Evolutionary conservation across 2,329 filamentous ascomycete species (phyloP), one percentile per base, ranked within the genome.

Genomic region (Microdochium trichocladiopsis): DNA sequence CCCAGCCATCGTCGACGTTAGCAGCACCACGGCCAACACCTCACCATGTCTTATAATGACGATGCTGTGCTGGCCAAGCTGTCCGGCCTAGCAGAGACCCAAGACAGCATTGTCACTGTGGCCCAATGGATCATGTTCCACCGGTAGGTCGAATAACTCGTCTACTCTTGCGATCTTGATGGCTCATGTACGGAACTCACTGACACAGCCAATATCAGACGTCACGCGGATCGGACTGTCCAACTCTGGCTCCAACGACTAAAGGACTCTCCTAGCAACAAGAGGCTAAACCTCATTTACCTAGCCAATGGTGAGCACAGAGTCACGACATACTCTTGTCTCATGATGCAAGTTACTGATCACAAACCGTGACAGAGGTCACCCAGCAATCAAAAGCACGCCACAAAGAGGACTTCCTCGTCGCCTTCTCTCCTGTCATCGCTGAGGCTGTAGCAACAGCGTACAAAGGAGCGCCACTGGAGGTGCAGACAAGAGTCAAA

Each of bases 61-160:
- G 94, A 99, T 74, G 89, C 91, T 48, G 91, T 99, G 52, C 84
- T 92, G 68, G 90, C 93, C 51, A 96, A 96, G 75, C 86, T 99
- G 51, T 95, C 92, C 28, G 90, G 91, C 43, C 82, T 99, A 56
- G 96, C 96, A 71, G 95, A 99, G 72, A 95, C 91, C 11, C 93
- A 99, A 69, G 94, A 99, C 68, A 95, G 91, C 72, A 97, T 99
- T 65, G 83, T 95, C 55, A 93, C 90, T 33, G 92, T 95, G 56
- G 91, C 94, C 53, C 93, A 97, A 84, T 99, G 95, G 95, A 94
- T 99, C 56, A 95, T 99, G 87, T 99, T 99, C 69, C 93, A 99
- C 73, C 87, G 91, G 91, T 95, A 84, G 56, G 68, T 45, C 12
- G 4, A 9, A 45, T 18, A 16, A 21, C 11, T 8, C 33, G 14